Conservation (phyloP, 805 yeast genomes). For the Candida parachauliodes region DNA sequence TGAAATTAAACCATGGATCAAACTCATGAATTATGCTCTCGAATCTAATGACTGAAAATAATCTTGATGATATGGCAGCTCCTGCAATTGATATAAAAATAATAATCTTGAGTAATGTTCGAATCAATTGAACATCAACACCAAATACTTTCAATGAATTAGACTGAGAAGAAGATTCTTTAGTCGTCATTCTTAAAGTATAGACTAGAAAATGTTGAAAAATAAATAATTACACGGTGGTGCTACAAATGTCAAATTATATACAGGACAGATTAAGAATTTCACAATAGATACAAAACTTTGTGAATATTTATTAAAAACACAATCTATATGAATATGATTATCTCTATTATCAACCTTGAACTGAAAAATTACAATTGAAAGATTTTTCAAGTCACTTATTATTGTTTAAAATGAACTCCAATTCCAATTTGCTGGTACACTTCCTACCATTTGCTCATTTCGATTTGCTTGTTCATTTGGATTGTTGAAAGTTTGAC, state of each 20-base stretch:
- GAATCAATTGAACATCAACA: conserved; percentile 32
- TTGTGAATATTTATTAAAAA: no score
- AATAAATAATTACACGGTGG: conserved; percentile 3
- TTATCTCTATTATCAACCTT: no score
- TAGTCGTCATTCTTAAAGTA: neutral
- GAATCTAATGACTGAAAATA: conserved; percentile 93
- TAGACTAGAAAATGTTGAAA: conserved; percentile 3
- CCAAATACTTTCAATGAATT: conserved; percentile 26
- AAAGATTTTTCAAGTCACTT: no score
- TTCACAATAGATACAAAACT: no score
- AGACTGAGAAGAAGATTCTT: no score
- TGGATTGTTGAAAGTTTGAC: conserved; percentile 10
- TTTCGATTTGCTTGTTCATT: conserved; percentile 4
- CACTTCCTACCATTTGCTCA: conserved; percentile 41
- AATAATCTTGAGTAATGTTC: conserved; percentile 53
- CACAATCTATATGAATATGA: no score
- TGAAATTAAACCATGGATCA: conserved; percentile 93
- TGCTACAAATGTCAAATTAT: no score
- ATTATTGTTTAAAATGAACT: conserved; percentile 45
- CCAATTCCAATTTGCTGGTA: conserved; percentile 82
- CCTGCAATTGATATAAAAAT: conserved; percentile 79
- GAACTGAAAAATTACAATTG: no score
- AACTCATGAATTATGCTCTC: conserved; percentile 97
- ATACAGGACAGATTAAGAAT: no score
- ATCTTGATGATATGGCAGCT: conserved; percentile 87